Evolutionary conservation across 306 rosid species (phyloP).

Genomic region (Gastrolobium bilobum): DNA sequence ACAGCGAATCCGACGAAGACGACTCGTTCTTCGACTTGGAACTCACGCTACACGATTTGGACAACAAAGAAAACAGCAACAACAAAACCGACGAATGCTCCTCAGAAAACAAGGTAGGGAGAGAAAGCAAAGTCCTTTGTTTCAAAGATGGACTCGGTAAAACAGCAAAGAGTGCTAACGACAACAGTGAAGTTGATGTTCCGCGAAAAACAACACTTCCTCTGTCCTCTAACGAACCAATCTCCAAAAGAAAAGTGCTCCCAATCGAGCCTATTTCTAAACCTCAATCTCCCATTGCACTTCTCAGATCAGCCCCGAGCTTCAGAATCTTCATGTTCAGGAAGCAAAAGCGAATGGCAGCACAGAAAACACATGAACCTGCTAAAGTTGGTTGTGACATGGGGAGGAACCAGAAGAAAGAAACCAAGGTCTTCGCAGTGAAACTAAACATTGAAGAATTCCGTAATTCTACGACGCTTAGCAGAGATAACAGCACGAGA

Average conservation of each 20-base stretch:
- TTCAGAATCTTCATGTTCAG: slow-evolving; percentile 71
- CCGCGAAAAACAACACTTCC: slow-evolving; percentile 45
- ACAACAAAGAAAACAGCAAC: slow-evolving; percentile 24
- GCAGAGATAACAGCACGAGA: slow-evolving; percentile 62
- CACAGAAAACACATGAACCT: slow-evolving; percentile 24
- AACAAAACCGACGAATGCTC: slow-evolving; percentile 32
- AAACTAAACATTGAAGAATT: slow-evolving; percentile 52
- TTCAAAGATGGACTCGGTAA: slow-evolving; percentile 14
- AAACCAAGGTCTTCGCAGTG: slow-evolving; percentile 29
- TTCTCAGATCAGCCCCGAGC: slow-evolving; percentile 82
- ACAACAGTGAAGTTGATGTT: slow-evolving; percentile 25
- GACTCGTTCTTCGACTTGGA: slow-evolving; percentile 95
- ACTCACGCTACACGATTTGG: slow-evolving; percentile 52
- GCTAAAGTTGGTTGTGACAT: slow-evolving; percentile 6
- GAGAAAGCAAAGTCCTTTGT: background rate
- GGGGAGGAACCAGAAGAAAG: slow-evolving; percentile 37
- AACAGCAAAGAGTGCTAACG: background rate
- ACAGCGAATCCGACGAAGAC: slow-evolving; percentile 63
- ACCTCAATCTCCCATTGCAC: slow-evolving; percentile 90
- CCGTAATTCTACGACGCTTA: slow-evolving; percentile 51
- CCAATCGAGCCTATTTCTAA: slow-evolving; percentile 77
- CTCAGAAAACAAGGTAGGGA: slow-evolving; percentile 26
- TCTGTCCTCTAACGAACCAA: slow-evolving; percentile 59
- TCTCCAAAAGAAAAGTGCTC: slow-evolving; percentile 81
- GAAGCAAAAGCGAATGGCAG: slow-evolving; percentile 54